These are phyloP conservation scores for Porodaedalea pini DNA, from an alignment of 1,284 basidiomycete genomes.

Conservation along the genomic window DNA sequence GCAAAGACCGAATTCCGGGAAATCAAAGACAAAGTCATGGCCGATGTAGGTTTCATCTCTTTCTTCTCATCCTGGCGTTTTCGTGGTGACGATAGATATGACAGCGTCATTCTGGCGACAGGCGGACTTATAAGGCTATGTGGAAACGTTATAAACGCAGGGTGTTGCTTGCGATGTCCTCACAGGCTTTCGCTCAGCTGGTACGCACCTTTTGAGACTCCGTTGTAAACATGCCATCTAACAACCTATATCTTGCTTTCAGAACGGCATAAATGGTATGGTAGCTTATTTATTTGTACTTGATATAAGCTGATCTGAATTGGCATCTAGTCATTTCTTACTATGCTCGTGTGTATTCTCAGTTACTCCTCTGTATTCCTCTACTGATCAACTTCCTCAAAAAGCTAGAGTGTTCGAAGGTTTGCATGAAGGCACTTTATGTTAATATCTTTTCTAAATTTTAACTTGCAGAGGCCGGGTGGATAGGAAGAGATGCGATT, in stretches of 20 bases:
- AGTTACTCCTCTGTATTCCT: slow-evolving; percentile 16
- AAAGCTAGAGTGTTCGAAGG: slow-evolving; percentile 82
- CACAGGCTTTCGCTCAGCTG: slow-evolving; percentile 93
- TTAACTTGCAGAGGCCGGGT: slow-evolving; percentile 81
- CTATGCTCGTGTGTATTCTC: slow-evolving; percentile 73
- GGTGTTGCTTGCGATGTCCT: slow-evolving; percentile 93
- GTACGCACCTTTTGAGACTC: slow-evolving; percentile 40
- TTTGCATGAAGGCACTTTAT: slow-evolving; percentile 28
- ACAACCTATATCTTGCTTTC: neutral
- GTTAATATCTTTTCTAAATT: neutral
- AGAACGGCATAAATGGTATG: slow-evolving; percentile 89
- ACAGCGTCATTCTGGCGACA: slow-evolving; percentile 71
- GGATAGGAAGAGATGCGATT: slow-evolving; percentile 95
- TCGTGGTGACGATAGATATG: slow-evolving; percentile 19
- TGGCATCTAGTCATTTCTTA: slow-evolving; percentile 77
- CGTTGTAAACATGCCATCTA: no score
- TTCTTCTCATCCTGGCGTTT: neutral
- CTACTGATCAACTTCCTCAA: slow-evolving; percentile 17
- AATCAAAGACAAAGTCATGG: slow-evolving; percentile 85
- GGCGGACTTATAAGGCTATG: slow-evolving; percentile 78
- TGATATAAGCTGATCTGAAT: slow-evolving; percentile 6
- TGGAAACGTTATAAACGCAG: slow-evolving; percentile 87
- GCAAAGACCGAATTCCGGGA: slow-evolving; percentile 88
- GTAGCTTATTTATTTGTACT: neutral
- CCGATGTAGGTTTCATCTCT: slow-evolving; percentile 56